A percentile compares a stretch with the other conserved stretches of the same genome.
These are phyloP conservation scores for Hypoxylon fragiforme DNA, from an alignment of 495 filamentous ascomycete genomes.

Conservation along the genomic window DNA sequence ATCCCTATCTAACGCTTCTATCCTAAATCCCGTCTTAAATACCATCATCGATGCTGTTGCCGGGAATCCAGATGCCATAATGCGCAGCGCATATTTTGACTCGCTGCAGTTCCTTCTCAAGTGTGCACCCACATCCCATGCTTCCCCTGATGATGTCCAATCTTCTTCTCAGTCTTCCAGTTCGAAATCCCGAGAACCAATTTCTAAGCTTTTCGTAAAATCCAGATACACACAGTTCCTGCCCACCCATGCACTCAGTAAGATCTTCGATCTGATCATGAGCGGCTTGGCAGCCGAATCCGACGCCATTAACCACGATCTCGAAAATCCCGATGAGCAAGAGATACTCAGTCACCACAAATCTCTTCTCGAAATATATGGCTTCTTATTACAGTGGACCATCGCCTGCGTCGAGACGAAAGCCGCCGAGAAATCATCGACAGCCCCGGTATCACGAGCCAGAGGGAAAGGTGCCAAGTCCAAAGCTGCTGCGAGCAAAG, in stretches of 20 bases:
- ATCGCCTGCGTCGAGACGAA: slow-evolving; percentile 91
- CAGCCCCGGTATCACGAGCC: slow-evolving; percentile 68
- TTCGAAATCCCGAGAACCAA: slow-evolving; percentile 31
- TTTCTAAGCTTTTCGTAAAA: slow-evolving; percentile 68
- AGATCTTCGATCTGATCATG: slow-evolving; percentile 89
- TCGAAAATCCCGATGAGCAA: slow-evolving; percentile 83
- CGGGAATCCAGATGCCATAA: slow-evolving; percentile 85
- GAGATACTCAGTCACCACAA: slow-evolving; percentile 85
- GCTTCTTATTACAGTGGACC: slow-evolving; percentile 92
- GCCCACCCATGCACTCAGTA: slow-evolving; percentile 80
- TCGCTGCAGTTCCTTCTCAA: slow-evolving; percentile 94
- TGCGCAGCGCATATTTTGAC: slow-evolving; percentile 77
- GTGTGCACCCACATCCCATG: slow-evolving; percentile 74
- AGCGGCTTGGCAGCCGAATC: slow-evolving; percentile 93
- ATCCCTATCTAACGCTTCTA: slow-evolving; percentile 67
- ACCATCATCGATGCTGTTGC: slow-evolving; percentile 93
- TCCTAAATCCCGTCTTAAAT: slow-evolving; percentile 85
- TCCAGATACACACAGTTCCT: slow-evolving; percentile 81
- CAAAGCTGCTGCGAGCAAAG: slow-evolving; percentile 53
- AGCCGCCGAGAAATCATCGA: slow-evolving; percentile 82
- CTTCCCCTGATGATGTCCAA: slow-evolving; percentile 36
- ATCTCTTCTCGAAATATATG: slow-evolving; percentile 89
- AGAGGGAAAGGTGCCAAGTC: slow-evolving; percentile 76
- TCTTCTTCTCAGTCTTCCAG: slow-evolving; percentile 14
- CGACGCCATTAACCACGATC: slow-evolving; percentile 79